Evolutionary conservation across 768 basidiomycete genomes (phyloP).

Genomic region (Gymnopilus junonius): DNA sequence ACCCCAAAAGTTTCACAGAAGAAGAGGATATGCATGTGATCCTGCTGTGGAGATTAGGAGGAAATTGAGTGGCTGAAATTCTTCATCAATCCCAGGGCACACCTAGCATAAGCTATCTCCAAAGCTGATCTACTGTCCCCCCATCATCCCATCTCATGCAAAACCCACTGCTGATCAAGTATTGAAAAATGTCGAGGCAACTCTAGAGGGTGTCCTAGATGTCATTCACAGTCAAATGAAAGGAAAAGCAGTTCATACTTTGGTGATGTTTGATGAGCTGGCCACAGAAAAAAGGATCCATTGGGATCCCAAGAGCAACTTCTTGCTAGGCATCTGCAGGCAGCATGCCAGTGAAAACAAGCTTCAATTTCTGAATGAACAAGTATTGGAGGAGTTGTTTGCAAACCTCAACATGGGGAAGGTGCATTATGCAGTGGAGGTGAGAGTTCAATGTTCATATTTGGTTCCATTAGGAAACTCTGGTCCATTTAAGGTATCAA

Average conservation of each 20-base stretch:
- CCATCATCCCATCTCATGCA: slow-evolving; percentile 1
- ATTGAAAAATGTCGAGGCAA: neutral
- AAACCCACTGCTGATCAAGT: neutral
- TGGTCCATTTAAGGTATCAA: no score
- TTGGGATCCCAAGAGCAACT: slow-evolving; percentile 26
- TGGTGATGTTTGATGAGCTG: slow-evolving; percentile 35
- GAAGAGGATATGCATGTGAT: slow-evolving; percentile 24
- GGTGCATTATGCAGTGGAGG: slow-evolving; percentile 29
- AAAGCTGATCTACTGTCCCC: slow-evolving; percentile 15
- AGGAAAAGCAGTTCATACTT: slow-evolving; percentile 16
- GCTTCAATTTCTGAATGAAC: slow-evolving; percentile 21
- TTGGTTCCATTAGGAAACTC: neutral
- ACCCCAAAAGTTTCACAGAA: slow-evolving; percentile 27
- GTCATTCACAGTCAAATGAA: neutral
- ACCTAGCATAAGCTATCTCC: slow-evolving; percentile 19
- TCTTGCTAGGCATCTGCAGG: slow-evolving; percentile 30
- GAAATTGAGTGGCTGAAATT: slow-evolving; percentile 23
- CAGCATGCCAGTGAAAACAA: slow-evolving; percentile 20
- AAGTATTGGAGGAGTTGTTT: slow-evolving; percentile 28
- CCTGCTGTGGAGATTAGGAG: slow-evolving; percentile 26
- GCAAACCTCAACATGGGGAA: slow-evolving; percentile 12
- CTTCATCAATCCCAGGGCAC: slow-evolving; percentile 25
- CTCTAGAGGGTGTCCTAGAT: neutral
- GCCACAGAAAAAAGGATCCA: slow-evolving; percentile 26
- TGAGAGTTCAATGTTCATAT: slow-evolving; percentile 13